These are phyloP conservation scores for Zoysia pacifica DNA, from an alignment of 176 grass and related monocot genomes.

Conservation along the genomic window DNA sequence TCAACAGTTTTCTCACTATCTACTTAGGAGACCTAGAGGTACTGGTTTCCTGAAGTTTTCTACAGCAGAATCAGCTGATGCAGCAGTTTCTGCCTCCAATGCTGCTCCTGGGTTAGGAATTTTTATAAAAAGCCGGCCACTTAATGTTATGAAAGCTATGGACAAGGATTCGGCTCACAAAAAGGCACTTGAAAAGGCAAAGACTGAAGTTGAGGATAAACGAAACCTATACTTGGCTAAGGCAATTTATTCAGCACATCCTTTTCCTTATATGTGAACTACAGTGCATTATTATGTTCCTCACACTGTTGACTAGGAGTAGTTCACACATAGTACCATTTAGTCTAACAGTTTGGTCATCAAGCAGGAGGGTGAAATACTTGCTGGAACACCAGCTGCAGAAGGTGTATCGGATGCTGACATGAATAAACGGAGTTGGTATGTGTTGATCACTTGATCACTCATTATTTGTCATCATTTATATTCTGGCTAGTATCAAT, in stretches of 20 bases:
- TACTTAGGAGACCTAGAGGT: slow-evolving; percentile 78
- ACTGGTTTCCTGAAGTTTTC: slow-evolving; percentile 84
- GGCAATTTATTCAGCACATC: slow-evolving; percentile 42
- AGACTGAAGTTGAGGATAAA: slow-evolving; percentile 75
- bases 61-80: slow-evolving; percentile 64
- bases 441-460: slow-evolving; percentile 41
- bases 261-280: not conserved
- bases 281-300: slow-evolving; percentile 5
- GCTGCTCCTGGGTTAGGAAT: slow-evolving; percentile 83
- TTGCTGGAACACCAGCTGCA: slow-evolving; percentile 75
- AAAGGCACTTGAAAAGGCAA: slow-evolving; percentile 72
- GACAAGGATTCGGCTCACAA: slow-evolving; percentile 87
- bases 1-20: slow-evolving; percentile 12
- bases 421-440: slow-evolving; percentile 86
- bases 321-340: too few relatives aligned
- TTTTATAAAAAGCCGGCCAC: slow-evolving; percentile 71
- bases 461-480: not conserved
- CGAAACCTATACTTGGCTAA: slow-evolving; percentile 90
- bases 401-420: slow-evolving; percentile 88
- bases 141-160: slow-evolving; percentile 79
- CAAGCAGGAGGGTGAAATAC: slow-evolving; percentile 86
- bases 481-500: not conserved
- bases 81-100: slow-evolving; percentile 71
- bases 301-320: too few relatives aligned
- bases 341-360: slow-evolving; percentile 30